Conservation (phyloP, 2,329 filamentous ascomycete species). For the Simplicillium aogashimaense region DNA sequence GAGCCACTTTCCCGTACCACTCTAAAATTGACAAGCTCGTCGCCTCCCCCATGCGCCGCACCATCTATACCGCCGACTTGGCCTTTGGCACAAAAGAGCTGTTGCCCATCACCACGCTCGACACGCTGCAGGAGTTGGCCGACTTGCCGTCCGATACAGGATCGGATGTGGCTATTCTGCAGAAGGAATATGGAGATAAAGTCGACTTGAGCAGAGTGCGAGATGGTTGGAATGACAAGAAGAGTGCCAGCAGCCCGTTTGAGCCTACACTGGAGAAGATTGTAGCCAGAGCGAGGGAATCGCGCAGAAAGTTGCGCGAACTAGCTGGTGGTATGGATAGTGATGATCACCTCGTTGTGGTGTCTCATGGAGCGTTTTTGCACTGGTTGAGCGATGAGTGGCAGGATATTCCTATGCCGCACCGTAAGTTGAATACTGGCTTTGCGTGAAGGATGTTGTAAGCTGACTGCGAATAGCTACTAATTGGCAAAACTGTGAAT, state of each 20-base stretch:
- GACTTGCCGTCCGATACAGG: constrained; percentile 70
- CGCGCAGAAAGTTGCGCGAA: constrained; percentile 47
- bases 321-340: constrained; percentile 19
- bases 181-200: constrained; percentile 47
- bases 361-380: constrained; percentile 75
- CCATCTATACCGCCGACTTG: constrained; percentile 65
- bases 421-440: constrained; percentile 27
- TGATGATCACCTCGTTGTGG: constrained; percentile 60
- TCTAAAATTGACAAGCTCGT: constrained; percentile 58
- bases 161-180: constrained; percentile 41
- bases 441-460: not conserved
- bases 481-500: constrained; percentile 67
- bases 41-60: constrained; percentile 71
- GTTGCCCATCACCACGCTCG: constrained; percentile 52
- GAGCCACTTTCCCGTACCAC: constrained; percentile 54
- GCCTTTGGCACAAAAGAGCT: constrained; percentile 49
- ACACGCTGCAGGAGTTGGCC: constrained; percentile 70
- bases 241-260: constrained; percentile 25
- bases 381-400: constrained; percentile 83
- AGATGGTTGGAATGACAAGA: constrained; percentile 66
- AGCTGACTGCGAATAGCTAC: constrained; percentile 39
- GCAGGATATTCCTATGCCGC: constrained; percentile 41
- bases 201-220: constrained; percentile 56
- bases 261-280: constrained; percentile 42
- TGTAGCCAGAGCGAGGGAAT: constrained; percentile 48